Evolutionary conservation across 352 stramenopile species (phyloP).

Genomic region (Thraustochytrium striatum): DNA sequence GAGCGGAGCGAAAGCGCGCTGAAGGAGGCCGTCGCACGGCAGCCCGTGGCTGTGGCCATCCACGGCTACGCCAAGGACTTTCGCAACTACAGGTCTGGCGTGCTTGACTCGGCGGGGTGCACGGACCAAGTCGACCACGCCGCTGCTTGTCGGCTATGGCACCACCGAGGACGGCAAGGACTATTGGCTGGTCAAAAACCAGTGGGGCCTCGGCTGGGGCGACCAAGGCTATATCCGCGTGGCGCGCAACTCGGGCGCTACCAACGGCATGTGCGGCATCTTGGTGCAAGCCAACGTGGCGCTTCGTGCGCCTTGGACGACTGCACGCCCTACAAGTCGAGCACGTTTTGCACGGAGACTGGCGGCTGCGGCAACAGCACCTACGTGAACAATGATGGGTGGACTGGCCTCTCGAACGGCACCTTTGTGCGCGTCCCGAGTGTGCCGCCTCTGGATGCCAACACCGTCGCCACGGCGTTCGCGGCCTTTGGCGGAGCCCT

Average conservation of each 20-base stretch:
- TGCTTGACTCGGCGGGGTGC: slow-evolving; percentile 64
- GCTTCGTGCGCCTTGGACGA: background rate
- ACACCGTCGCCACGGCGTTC: background rate
- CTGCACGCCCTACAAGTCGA: background rate
- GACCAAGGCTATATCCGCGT: slow-evolving; percentile 65
- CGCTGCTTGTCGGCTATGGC: slow-evolving; percentile 15
- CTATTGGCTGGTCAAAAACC: background rate
- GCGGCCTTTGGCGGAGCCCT: background rate
- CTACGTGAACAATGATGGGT: background rate
- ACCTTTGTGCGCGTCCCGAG: background rate
- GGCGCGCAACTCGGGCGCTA: slow-evolving; percentile 59
- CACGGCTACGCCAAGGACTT: slow-evolving; percentile 66
- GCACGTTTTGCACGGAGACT: background rate
- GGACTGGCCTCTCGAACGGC: background rate
- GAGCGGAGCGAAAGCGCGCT: slow-evolving; percentile 68
- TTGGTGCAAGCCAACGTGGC: slow-evolving; percentile 67
- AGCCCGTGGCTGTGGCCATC: slow-evolving; percentile 80
- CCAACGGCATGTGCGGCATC: slow-evolving; percentile 68
- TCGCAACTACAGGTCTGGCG: slow-evolving; percentile 69
- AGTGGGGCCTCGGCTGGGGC: slow-evolving; percentile 57
- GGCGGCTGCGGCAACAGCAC: background rate
- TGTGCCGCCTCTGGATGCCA: background rate
- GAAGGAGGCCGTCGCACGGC: slow-evolving; percentile 74
- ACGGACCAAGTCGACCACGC: slow-evolving; percentile 67
- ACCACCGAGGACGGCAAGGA: background rate